phyloP scores from a whole-genome alignment of 306 rosid species.

The Medicago truncatula region DNA sequence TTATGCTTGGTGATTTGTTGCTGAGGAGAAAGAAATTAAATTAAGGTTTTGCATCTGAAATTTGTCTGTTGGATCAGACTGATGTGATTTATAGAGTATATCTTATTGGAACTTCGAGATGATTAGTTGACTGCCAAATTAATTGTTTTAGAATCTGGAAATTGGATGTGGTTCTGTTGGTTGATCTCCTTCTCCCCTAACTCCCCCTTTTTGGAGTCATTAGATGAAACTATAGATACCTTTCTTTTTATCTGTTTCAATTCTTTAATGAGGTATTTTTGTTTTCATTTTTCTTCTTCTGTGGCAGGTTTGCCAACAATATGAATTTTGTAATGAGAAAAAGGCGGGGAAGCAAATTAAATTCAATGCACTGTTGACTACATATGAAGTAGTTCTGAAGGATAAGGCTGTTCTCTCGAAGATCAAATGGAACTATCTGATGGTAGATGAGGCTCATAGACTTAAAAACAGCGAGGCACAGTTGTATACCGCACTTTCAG shows the following conservation, averaged over 20 bases:
- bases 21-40: too few relatives aligned
- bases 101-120: too few relatives aligned
- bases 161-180: neutral
- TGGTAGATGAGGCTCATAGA: constrained; percentile 99
- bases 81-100: too few relatives aligned
- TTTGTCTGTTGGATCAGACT: too few relatives aligned
- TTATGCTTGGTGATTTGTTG: too few relatives aligned
- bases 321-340: constrained; percentile 82
- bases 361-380: constrained; percentile 86
- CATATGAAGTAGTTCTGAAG: constrained; percentile 95
- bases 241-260: neutral
- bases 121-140: neutral
- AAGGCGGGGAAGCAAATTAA: constrained; percentile 78
- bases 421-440: constrained; percentile 92
- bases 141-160: neutral
- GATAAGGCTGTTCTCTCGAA: constrained; percentile 94
- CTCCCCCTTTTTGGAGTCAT: neutral
- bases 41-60: too few relatives aligned
- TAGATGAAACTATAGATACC: neutral
- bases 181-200: neutral
- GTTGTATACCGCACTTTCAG: constrained; percentile 92
- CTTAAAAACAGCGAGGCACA: constrained; percentile 99
- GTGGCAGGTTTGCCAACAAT: constrained; percentile 95
- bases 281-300: neutral
- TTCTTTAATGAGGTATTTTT: neutral